Evolutionary conservation across 495 filamentous ascomycete genomes (phyloP).

Genomic region (Lasiosphaeria ovina): DNA sequence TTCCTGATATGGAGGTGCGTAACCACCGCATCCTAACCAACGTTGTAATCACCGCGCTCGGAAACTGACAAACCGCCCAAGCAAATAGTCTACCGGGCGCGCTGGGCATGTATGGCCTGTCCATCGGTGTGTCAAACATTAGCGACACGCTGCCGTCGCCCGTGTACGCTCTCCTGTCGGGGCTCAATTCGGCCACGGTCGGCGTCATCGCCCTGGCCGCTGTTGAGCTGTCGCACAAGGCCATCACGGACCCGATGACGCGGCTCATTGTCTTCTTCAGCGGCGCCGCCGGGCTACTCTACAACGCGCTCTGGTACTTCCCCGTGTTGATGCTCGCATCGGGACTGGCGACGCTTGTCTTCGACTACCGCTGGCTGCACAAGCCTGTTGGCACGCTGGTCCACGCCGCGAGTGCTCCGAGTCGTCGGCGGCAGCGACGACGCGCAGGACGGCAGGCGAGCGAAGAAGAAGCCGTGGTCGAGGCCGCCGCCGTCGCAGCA

Average conservation of each 20-base stretch:
- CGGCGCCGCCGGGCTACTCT: constrained; percentile 67
- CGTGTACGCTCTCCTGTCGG: constrained; percentile 74
- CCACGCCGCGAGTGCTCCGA: neutral
- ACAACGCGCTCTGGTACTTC: constrained; percentile 82
- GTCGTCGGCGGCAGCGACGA: constrained; percentile 2
- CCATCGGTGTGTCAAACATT: constrained; percentile 65
- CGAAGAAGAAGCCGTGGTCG: constrained; percentile 10
- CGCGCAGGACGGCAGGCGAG: neutral
- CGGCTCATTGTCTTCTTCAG: constrained; percentile 68
- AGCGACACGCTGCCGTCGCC: constrained; percentile 57
- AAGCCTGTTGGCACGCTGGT: constrained; percentile 18
- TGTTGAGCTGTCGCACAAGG: constrained; percentile 69
- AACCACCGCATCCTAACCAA: no score
- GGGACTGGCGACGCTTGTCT: constrained; percentile 56
- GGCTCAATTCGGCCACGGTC: constrained; percentile 75
- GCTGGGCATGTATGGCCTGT: constrained; percentile 71
- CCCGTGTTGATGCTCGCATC: constrained; percentile 63
- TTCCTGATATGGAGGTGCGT: constrained; percentile 69
- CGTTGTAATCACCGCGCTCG: no score
- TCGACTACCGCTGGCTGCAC: constrained; percentile 58
- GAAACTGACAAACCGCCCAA: neutral
- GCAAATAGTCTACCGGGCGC: constrained; percentile 65
- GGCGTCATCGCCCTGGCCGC: constrained; percentile 78
- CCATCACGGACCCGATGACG: constrained; percentile 70
- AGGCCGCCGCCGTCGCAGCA: neutral